Evolutionary conservation across 2,329 filamentous ascomycete genomes (phyloP), one percentile per base, ranked within the genome.

Genomic region (Claviceps lovelessii): DNA sequence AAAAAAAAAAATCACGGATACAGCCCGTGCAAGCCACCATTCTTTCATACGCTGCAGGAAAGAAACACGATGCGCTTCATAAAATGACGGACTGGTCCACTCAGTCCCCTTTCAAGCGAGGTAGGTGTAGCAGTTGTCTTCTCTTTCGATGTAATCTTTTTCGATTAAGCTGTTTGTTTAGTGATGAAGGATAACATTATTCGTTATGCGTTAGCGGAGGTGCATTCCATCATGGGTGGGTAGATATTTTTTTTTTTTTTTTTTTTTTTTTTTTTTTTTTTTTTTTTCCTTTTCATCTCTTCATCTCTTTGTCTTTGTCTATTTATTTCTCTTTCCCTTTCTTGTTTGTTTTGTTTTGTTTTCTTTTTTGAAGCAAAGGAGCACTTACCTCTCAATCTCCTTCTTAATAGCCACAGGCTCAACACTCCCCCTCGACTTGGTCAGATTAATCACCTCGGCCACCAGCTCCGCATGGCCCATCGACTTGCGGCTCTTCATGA

Each of bases 401-500:
- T 86, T 85, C 81, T 98, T 98, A 61, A 98, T 97, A 59, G 93
- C 89, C 2, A 76, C 76, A 45, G 90, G 80, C 65, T 95, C 90
- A 56, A 98, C 76, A 19, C 88, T 88, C 15, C 93, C 94, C 54
- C 93, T 78, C 61, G 80, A 88, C 74, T 85, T 88, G 1, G 91
- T 98, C 65, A 91, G 83, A 62, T 85, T 87, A 65, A 98, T 96
- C 19, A 95, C 90, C 73, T 97, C 90, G 3, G 86, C 84, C 23
- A 97, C 86, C 31, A 98, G 73, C 67, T 95, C 23, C 5, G 45
- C 28, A 8, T 46, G 45, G 11, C 28, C 28, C 45, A 46, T 90
- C 9, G 73, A 80, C 79, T 98, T 97, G 58, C 93, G 86, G 4
- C 91, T 94, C 76, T 98, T 98, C 87, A 98, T 90, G n/a, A 50